A percentile compares a stretch with the other conserved stretches of the same genome.
These are phyloP conservation scores for Colletotrichum endophyticum DNA, from an alignment of 2,329 filamentous ascomycete genomes.

Conservation along the genomic window DNA sequence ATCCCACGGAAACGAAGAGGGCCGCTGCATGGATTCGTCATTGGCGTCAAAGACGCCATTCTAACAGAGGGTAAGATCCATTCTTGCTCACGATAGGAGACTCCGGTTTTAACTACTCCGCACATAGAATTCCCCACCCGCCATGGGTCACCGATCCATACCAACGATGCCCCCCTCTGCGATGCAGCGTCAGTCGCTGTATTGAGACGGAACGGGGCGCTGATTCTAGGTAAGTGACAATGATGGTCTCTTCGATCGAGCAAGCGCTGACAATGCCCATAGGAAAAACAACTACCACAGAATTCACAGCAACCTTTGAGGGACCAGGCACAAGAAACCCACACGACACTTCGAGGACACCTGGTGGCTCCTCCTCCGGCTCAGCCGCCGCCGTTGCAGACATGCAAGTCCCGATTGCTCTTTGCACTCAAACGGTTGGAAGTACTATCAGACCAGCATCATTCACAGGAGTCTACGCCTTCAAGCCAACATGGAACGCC, in stretches of 20 bases:
- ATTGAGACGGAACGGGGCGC: slow-evolving; percentile 57
- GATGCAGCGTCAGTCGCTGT: slow-evolving; percentile 58
- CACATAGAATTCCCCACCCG: slow-evolving; percentile 59
- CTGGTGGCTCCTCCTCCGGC: slow-evolving; percentile 70
- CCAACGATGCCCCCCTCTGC: slow-evolving; percentile 43
- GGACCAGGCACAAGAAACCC: slow-evolving; percentile 64
- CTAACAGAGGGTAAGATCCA: slow-evolving; percentile 49
- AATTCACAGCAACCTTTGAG: slow-evolving; percentile 63
- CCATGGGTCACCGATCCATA: slow-evolving; percentile 59
- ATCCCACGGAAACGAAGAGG: slow-evolving; percentile 52
- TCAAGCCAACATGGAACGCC: slow-evolving; percentile 70
- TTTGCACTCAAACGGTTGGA: slow-evolving; percentile 71
- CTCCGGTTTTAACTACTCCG: background rate
- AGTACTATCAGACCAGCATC: slow-evolving; percentile 67
- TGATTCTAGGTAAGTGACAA: slow-evolving; percentile 48
- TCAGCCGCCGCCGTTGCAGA: slow-evolving; percentile 70
- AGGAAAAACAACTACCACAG: slow-evolving; percentile 65
- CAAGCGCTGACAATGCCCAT: background rate
- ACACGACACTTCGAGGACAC: slow-evolving; percentile 68
- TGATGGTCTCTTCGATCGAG: background rate
- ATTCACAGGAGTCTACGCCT: slow-evolving; percentile 47
- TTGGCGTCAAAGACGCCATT: slow-evolving; percentile 66
- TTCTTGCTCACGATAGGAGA: background rate
- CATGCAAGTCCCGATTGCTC: slow-evolving; percentile 61
- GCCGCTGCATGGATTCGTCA: slow-evolving; percentile 58